Conservation (phyloP, 2,329 filamentous ascomycete species). For the Albifimbria verrucaria region DNA sequence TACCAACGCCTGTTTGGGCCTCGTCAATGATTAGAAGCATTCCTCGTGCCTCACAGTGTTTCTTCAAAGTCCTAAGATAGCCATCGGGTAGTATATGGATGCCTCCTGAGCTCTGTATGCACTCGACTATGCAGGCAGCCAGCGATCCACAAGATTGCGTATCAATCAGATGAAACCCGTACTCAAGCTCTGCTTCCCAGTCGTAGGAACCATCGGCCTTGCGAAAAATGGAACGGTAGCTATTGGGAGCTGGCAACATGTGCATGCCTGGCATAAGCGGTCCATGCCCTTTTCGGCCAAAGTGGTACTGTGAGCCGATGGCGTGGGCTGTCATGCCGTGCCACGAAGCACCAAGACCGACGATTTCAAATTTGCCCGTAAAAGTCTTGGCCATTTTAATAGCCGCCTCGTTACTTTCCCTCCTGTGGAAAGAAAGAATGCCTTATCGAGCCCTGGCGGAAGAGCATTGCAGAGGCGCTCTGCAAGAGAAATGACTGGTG, state of each 20-base stretch:
- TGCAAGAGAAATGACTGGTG: slow-evolving; percentile 52
- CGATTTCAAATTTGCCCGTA: slow-evolving; percentile 62
- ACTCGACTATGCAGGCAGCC: slow-evolving; percentile 61
- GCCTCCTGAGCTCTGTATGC: slow-evolving; percentile 54
- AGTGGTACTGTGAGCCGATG: slow-evolving; percentile 49
- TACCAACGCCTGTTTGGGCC: slow-evolving; percentile 56
- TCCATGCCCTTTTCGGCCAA: slow-evolving; percentile 43
- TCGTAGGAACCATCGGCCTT: slow-evolving; percentile 58
- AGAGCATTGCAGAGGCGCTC: slow-evolving; percentile 44
- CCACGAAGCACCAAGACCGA: slow-evolving; percentile 55
- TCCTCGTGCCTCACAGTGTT: slow-evolving; percentile 26
- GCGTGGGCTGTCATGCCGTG: slow-evolving; percentile 58
- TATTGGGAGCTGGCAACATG: slow-evolving; percentile 56
- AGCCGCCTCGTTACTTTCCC: slow-evolving; percentile 56
- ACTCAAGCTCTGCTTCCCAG: slow-evolving; percentile 63
- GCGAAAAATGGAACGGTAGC: slow-evolving; percentile 60
- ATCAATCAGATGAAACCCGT: slow-evolving; percentile 60
- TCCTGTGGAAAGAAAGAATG: slow-evolving; percentile 56
- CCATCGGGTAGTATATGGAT: slow-evolving; percentile 53
- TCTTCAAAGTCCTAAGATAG: slow-evolving; percentile 42
- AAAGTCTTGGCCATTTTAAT: slow-evolving; percentile 62
- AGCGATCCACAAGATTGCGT: slow-evolving; percentile 55
- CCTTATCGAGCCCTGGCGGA: slow-evolving; percentile 45
- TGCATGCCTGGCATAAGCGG: slow-evolving; percentile 53
- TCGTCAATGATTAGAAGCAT: slow-evolving; percentile 51